Evolutionary conservation across 768 basidiomycete species (phyloP).

Genomic region (Panellus pusillus): DNA sequence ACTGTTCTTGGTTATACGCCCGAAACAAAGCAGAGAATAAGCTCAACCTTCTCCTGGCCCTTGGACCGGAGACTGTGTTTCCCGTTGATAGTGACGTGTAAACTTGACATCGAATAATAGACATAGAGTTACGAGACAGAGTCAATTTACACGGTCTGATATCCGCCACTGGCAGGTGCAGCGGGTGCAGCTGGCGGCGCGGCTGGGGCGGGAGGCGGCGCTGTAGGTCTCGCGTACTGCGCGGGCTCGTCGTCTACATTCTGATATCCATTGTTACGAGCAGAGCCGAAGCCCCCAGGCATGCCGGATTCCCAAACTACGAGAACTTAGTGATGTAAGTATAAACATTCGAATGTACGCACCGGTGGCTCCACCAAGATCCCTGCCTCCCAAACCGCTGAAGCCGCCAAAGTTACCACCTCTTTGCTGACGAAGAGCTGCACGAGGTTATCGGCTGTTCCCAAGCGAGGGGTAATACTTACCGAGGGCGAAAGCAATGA

Average conservation of each 20-base stretch:
- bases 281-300: constrained; percentile 69
- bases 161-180: constrained; percentile 35
- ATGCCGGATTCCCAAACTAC: constrained; percentile 65
- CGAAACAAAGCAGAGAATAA: constrained; percentile 57
- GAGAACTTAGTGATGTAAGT: constrained; percentile 2
- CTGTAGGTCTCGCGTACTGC: constrained; percentile 25
- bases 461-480: neutral
- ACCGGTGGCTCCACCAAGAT: constrained; percentile 60
- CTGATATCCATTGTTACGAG: constrained; percentile 59
- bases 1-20: constrained; percentile 83
- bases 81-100: neutral
- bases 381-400: constrained; percentile 41
- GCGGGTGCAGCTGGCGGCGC: constrained; percentile 22
- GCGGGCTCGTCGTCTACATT: constrained; percentile 53
- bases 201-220: constrained; percentile 18
- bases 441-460: neutral
- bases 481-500: constrained; percentile 46
- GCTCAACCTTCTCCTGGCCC: constrained; percentile 35
- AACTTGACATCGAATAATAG: constrained; percentile 13
- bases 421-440: constrained; percentile 49
- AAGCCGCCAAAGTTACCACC: constrained; percentile 56
- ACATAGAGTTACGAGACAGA: neutral
- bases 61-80: constrained; percentile 13
- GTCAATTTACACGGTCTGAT: constrained; percentile 40
- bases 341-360: constrained; percentile 10